Conservation (phyloP, 73 alveolate species). For the Paramecium octaurelia region DNA sequence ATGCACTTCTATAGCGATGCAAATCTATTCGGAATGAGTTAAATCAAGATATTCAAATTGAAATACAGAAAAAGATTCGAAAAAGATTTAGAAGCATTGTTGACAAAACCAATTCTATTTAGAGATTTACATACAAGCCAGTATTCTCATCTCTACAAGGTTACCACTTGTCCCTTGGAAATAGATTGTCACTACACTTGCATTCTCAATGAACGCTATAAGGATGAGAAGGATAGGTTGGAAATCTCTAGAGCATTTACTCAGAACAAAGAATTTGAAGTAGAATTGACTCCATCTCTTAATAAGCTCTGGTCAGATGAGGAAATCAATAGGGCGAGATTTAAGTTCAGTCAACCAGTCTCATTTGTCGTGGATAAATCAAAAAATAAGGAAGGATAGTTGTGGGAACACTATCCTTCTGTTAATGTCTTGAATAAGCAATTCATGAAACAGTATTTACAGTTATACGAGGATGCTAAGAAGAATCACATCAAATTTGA, state of each 20-base stretch:
- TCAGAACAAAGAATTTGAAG: not conserved
- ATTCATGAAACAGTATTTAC: not conserved
- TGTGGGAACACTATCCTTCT: constrained; percentile 28
- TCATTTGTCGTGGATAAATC: not conserved
- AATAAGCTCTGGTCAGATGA: constrained; percentile 56
- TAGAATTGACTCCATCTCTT: constrained; percentile 34
- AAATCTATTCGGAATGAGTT: constrained; percentile 42
- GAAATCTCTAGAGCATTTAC: not conserved
- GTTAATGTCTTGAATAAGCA: constrained; percentile 31
- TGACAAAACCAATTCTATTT: not conserved
- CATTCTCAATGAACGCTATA: not conserved
- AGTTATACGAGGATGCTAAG: not conserved
- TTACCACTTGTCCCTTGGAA: constrained; percentile 30
- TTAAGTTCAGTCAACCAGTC: not conserved
- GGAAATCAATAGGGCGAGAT: not conserved
- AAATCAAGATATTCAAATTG: not conserved
- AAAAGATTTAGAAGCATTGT: not conserved
- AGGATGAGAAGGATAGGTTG: not conserved
- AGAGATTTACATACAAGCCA: not conserved
- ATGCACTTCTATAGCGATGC: constrained; percentile 57
- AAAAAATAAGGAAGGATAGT: constrained; percentile 7
- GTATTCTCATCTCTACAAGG: not conserved
- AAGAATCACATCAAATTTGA: not conserved
- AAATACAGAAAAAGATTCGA: constrained; percentile 29
- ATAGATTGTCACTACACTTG: not conserved